A percentile compares a stretch with the other conserved stretches of the same genome.
phyloP scores from a whole-genome alignment of 768 basidiomycete genomes.

The Roridomyces roridus region DNA sequence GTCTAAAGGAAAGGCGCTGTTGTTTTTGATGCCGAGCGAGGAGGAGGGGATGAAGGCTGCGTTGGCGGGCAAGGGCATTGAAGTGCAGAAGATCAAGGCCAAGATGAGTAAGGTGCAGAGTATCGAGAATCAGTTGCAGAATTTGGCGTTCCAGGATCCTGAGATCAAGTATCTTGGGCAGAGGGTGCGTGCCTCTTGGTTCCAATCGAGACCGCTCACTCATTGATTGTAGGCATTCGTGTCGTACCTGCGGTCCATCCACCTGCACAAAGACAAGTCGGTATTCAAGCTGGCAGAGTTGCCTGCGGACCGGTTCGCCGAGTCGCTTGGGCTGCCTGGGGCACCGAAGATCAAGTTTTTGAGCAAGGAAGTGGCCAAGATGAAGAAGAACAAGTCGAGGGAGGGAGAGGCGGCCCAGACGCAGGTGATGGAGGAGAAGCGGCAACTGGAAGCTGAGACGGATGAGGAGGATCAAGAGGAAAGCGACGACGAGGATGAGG shows the following conservation, averaged over 20 bases:
- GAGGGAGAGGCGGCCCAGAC: conserved; percentile 43
- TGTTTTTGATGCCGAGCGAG: conserved; percentile 89
- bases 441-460: too few species aligned
- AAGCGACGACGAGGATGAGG: conserved; percentile 28
- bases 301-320: conserved; percentile 84
- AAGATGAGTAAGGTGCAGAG: conserved; percentile 84
- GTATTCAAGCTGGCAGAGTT: conserved; percentile 88
- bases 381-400: conserved; percentile 76
- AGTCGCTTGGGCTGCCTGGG: conserved; percentile 91
- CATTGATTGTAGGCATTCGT: conserved; percentile 77
- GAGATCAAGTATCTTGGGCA: conserved; percentile 98
- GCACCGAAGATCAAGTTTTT: conserved; percentile 95
- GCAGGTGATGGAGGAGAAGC: conserved; percentile 32
- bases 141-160: conserved; percentile 91
- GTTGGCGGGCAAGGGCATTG: conserved; percentile 74
- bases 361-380: conserved; percentile 67
- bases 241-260: conserved; percentile 91
- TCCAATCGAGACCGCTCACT: background rate
- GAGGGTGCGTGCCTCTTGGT: conserved; percentile 58
- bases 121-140: conserved; percentile 89
- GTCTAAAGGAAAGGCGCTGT: conserved; percentile 82
- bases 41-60: conserved; percentile 87
- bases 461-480: conserved; percentile 15
- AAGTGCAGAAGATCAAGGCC: conserved; percentile 84
- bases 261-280: conserved; percentile 92